Percentiles rank a stretch among this genome's conserved stretches.
phyloP scores from a whole-genome alignment of 2,329 filamentous ascomycete genomes.

The Magnaporthiopsis rhizophila region DNA sequence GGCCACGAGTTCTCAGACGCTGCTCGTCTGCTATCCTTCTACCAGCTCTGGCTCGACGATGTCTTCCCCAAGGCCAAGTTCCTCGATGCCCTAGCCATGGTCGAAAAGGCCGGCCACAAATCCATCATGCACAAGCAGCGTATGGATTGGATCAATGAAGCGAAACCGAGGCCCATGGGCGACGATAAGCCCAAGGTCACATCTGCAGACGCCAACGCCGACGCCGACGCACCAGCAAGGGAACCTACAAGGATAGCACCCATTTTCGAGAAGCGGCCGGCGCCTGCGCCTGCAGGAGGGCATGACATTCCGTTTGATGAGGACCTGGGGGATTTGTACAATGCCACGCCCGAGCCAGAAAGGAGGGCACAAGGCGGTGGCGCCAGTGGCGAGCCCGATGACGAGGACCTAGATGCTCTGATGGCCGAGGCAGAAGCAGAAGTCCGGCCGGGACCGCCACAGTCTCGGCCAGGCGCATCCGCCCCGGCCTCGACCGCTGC shows the following conservation, averaged over 20 bases:
- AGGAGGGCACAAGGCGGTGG: constrained; percentile 6
- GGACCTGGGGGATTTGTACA: constrained; percentile 38
- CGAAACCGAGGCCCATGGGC: constrained; percentile 40
- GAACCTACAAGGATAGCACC: constrained; percentile 24
- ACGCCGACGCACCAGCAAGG: constrained; percentile 12
- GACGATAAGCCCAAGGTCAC: constrained; percentile 24
- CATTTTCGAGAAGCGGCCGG: constrained; percentile 26
- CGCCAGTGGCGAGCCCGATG: constrained; percentile 28
- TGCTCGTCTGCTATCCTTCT: constrained; percentile 73
- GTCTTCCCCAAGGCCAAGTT: constrained; percentile 94
- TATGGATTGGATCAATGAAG: constrained; percentile 76
- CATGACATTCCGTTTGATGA: constrained; percentile 34
- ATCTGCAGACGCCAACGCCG: constrained; percentile 12
- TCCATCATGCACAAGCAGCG: constrained; percentile 68
- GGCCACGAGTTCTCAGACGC: constrained; percentile 93
- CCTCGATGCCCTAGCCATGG: constrained; percentile 77
- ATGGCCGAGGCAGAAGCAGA: constrained; percentile 39
- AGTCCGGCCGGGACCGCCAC: constrained; percentile 5
- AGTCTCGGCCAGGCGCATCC: constrained; percentile 11
- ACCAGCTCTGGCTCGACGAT: constrained; percentile 95
- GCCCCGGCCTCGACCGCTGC: constrained; percentile 19
- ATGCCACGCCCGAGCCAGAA: constrained; percentile 36
- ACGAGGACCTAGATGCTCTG: constrained; percentile 41
- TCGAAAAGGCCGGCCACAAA: constrained; percentile 88
- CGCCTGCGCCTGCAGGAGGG: constrained; percentile 10